Base-by-base conservation (phyloP, 805 yeast genomes). In the Candida morakotiae region DNA sequence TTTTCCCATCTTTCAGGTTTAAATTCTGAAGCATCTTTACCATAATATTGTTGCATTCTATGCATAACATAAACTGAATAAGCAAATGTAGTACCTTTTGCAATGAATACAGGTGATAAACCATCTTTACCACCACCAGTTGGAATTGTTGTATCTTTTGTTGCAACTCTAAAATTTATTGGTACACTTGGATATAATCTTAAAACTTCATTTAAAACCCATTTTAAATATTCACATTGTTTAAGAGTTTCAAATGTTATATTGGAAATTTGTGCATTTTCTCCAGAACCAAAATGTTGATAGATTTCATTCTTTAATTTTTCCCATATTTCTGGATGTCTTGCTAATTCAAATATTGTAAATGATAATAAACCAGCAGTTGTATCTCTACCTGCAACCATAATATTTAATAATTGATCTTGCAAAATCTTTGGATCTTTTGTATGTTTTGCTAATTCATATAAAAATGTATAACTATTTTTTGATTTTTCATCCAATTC, bases 331-430 rank as follows among this genome's bases (percentile, higher is more conserved):
- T 48, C 43, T 7, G 62, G 67, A 42, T 61, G 50, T 46, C 63
- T 52, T 2, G 69, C 49, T 34, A 64, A 53, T 46, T 63, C 68
- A 35, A 49, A 60, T 34, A 62, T 42, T 6, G 57, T 42, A 38
- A 62, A 62, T 18, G 67, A 59, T 41, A 64, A 52, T 37, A 62
- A 52, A 1, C 66, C 69, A 10, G 70, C 70, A 17, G 70, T 64
- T 22, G 70, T 64, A 45, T 64, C 70, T 55, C 70, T 62, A 13
- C 69, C 70, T 27, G 70, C 70, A 24, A 64, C 48, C 53, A 64
- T 56, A 31, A 64, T 64, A 40, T 64, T 64, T 45, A 64, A 58
- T 41, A 62, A 49, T 41, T 64, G 70, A 43, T 64, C 68, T 41
- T 61, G 55, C 38, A 64, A 58, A 8, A 54, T 48, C 41, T 50